Percentiles rank a stretch among this genome's conserved stretches.
phyloP scores from a whole-genome alignment of 345 rosid genomes.

The Aquilaria malaccensis region DNA sequence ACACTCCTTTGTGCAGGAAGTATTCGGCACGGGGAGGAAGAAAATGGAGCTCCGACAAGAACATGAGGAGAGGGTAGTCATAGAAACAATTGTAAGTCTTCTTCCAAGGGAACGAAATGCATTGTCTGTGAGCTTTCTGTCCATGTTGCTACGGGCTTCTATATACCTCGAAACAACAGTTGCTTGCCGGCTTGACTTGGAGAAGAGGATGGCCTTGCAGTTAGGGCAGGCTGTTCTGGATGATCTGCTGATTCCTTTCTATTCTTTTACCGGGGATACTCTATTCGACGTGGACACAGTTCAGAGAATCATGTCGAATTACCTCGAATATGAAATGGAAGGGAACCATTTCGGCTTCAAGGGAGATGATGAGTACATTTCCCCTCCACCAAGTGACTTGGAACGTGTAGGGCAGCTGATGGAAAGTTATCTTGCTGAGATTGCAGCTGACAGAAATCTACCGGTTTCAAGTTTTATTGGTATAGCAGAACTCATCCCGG shows the following conservation, averaged over 20 bases:
- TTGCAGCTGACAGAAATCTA: constrained; percentile 71
- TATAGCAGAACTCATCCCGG: constrained; percentile 75
- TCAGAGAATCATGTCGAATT: constrained; percentile 68
- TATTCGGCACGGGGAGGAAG: constrained; percentile 70
- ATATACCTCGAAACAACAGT: constrained; percentile 86
- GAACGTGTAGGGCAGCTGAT: constrained; percentile 79
- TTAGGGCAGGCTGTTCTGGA: constrained; percentile 80
- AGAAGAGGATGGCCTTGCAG: constrained; percentile 78
- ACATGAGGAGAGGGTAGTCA: constrained; percentile 79
- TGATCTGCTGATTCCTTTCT: constrained; percentile 81
- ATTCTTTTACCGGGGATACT: constrained; percentile 66
- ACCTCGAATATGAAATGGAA: constrained; percentile 54
- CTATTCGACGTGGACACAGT: constrained; percentile 78
- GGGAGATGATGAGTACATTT: constrained; percentile 34
- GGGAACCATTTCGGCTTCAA: constrained; percentile 28
- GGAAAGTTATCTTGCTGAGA: constrained; percentile 88
- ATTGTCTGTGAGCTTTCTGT: constrained; percentile 85
- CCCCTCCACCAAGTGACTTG: constrained; percentile 45
- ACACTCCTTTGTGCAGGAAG: constrained; percentile 50
- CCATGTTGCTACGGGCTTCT: constrained; percentile 80
- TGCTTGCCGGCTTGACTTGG: constrained; percentile 90
- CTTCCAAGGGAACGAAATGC: constrained; percentile 76
- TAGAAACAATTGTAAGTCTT: constrained; percentile 86
- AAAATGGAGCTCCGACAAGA: constrained; percentile 68
- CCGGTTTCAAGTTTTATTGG: constrained; percentile 49